Evolutionary conservation across 192 early-diverging fungal genomes (phyloP).

Genomic region (Chytriomyces sp.): DNA sequence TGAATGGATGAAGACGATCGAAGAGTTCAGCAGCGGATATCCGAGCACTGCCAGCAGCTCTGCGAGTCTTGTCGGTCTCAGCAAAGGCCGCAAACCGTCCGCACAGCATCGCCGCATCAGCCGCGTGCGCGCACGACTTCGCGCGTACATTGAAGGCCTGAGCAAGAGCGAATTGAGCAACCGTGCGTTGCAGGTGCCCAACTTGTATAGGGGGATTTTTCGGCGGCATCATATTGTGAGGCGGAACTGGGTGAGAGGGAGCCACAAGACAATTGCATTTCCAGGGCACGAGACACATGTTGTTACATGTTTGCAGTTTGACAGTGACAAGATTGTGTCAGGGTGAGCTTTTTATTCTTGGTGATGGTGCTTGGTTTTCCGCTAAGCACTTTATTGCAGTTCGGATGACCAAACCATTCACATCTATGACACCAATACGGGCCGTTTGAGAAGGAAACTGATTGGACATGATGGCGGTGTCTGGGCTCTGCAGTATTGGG

Average conservation of each 20-base stretch:
- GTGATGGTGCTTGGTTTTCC: background rate
- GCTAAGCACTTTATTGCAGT: background rate
- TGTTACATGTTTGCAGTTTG: slow-evolving; percentile 96
- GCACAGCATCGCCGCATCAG: background rate
- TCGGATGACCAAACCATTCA: slow-evolving; percentile 91
- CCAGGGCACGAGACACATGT: slow-evolving; percentile 79
- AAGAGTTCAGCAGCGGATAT: slow-evolving; percentile 6
- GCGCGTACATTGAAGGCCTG: slow-evolving; percentile 9
- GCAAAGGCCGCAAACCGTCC: background rate
- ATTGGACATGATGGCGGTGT: slow-evolving; percentile 91
- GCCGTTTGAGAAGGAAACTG: slow-evolving; percentile 70
- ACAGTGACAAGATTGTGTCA: slow-evolving; percentile 92
- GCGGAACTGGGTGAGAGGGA: slow-evolving; percentile 81
- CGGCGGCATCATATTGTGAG: slow-evolving; percentile 76
- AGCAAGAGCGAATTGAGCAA: slow-evolving; percentile 13
- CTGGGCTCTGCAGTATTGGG: slow-evolving; percentile 93
- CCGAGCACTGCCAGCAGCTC: no score
- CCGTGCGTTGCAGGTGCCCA: slow-evolving; percentile 20
- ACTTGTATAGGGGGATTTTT: slow-evolving; percentile 81
- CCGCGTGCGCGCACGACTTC: background rate
- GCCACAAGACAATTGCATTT: slow-evolving; percentile 77
- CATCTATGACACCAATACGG: slow-evolving; percentile 87
- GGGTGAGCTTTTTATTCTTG: slow-evolving; percentile 50
- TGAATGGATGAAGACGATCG: slow-evolving; percentile 11
- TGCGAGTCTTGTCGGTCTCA: background rate